phyloP scores from a whole-genome alignment of 2,329 filamentous ascomycete species.

The Colletotrichum cordylinicola region DNA sequence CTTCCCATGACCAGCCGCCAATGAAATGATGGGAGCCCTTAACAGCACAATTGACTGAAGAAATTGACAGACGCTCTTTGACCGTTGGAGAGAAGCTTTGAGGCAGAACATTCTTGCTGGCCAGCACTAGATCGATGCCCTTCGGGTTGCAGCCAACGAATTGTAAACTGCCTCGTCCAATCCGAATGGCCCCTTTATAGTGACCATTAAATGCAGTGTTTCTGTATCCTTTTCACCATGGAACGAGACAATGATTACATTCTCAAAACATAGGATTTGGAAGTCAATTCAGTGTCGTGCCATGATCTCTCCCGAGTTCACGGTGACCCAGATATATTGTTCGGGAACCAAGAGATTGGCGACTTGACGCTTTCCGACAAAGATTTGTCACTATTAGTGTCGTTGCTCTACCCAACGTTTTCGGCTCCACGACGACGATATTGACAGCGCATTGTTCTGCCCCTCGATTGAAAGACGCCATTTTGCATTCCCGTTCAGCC shows the following conservation, averaged over 20 bases:
- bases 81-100: not conserved
- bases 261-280: too few species aligned
- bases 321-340: not conserved
- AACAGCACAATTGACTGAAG: not conserved
- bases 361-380: not conserved
- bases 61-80: not conserved
- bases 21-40: not conserved
- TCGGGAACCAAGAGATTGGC: not conserved
- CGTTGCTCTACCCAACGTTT: not conserved
- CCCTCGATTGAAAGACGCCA: not conserved
- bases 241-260: too few species aligned
- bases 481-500: not conserved
- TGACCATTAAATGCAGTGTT: too few species aligned
- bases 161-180: too few species aligned
- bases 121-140: not conserved
- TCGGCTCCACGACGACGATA: not conserved
- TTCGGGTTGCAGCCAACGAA: too few species aligned
- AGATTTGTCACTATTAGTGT: not conserved
- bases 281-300: not conserved
- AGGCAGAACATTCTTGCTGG: not conserved
- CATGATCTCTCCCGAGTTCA: not conserved
- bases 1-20: not conserved
- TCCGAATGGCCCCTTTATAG: too few species aligned
- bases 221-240: too few species aligned
- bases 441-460: not conserved